These are phyloP conservation scores for Cryptococcus deneoformans DNA, from an alignment of 1,284 basidiomycete species.

Conservation along the genomic window DNA sequence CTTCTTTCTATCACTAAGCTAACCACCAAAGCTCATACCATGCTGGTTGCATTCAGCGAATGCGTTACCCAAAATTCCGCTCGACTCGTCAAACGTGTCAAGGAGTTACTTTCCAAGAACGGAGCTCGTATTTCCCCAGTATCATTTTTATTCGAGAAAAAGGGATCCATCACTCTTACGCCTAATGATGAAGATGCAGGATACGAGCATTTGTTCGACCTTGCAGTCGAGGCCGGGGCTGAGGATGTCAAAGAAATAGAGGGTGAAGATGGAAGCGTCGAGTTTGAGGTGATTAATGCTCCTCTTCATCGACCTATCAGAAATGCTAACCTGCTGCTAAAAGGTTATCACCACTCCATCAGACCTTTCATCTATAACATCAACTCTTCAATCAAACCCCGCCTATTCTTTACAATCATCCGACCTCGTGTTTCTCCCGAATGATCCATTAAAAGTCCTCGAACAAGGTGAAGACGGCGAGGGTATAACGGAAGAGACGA, in stretches of 20 bases:
- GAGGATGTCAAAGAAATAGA: conserved; percentile 52
- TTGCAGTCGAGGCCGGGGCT: conserved; percentile 48
- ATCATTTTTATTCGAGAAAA: conserved; percentile 71
- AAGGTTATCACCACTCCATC: conserved; percentile 35
- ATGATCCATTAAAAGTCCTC: conserved; percentile 27
- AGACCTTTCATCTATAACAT: conserved; percentile 27
- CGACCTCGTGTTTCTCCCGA: conserved; percentile 39
- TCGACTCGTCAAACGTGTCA: conserved; percentile 64
- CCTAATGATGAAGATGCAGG: conserved; percentile 3
- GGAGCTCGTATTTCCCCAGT: conserved; percentile 69
- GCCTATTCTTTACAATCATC: conserved; percentile 26
- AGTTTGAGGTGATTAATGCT: conserved; percentile 10
- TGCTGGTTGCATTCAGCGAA: background rate
- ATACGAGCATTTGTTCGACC: conserved; percentile 47
- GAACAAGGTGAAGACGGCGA: conserved; percentile 16
- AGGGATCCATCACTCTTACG: conserved; percentile 62
- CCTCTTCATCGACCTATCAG: background rate
- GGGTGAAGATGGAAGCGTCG: conserved; percentile 32
- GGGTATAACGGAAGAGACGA: conserved; percentile 33
- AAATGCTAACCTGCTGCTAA: background rate
- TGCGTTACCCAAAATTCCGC: conserved; percentile 65
- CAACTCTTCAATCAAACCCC: conserved; percentile 14
- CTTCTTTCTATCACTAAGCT: background rate
- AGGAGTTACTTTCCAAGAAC: conserved; percentile 59
- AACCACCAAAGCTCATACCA: background rate